These are phyloP conservation scores for Striga asiatica DNA, from an alignment of 257 asterid genomes.

Conservation along the genomic window DNA sequence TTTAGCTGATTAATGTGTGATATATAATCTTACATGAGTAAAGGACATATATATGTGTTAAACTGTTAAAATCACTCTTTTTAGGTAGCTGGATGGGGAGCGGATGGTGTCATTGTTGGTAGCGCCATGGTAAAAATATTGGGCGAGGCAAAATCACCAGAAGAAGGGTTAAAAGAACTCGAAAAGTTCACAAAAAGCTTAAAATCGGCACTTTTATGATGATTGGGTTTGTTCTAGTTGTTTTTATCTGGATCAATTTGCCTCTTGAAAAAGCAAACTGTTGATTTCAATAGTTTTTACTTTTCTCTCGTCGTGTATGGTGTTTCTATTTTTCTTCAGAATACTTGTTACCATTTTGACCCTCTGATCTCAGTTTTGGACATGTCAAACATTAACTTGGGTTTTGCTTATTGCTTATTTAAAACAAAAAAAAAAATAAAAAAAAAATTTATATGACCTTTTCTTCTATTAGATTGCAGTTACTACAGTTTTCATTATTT, in stretches of 20 bases:
- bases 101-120: constrained; percentile 89
- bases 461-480: too few relatives aligned
- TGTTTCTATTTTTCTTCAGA: too few relatives aligned
- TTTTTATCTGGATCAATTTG: background rate
- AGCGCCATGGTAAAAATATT: constrained; percentile 74
- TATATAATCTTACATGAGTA: background rate
- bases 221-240: background rate
- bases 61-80: background rate
- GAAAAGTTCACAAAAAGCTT: constrained; percentile 56
- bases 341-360: too few relatives aligned
- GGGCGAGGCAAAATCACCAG: constrained; percentile 74
- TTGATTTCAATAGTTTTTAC: too few relatives aligned
- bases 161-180: constrained; percentile 67
- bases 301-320: too few relatives aligned
- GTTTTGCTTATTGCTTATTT: too few relatives aligned
- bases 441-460: too few relatives aligned
- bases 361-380: too few relatives aligned
- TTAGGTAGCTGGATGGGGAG: constrained; percentile 89
- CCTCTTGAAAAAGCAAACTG: background rate
- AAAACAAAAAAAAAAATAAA: too few relatives aligned
- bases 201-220: constrained; percentile 50
- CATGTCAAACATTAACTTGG: too few relatives aligned
- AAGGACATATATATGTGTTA: too few relatives aligned
- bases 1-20: background rate
- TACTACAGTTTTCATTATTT: too few relatives aligned